Base-by-base conservation (phyloP, 2,329 filamentous ascomycete species). In the Chaetoscypha palmicola region DNA sequence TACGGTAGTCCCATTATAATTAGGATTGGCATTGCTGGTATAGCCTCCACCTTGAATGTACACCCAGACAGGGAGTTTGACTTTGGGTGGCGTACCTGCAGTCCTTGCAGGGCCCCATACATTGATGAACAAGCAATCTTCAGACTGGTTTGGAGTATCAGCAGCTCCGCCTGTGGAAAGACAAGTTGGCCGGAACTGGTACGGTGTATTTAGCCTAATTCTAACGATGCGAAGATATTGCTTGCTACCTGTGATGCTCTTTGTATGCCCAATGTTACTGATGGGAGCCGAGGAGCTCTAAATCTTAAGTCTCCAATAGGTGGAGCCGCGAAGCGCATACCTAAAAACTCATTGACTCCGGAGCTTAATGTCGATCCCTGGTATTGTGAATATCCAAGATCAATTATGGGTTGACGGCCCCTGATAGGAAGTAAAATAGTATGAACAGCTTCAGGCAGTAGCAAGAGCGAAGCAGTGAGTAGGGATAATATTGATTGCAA, bases 291-390 rank as follows among this genome's bases (percentile, higher is more conserved):
- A 0, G 86, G 83, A n/a, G 77, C 76, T 34, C 71, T 68, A 58
- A 88, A 90, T 16, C 86, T 73, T 46, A 86, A 59, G 3, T 73
- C 52, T 1, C 79, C 81, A 4, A 83, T 45, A 0, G 84, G 84
- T 4, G 83, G 70, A 3, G 81, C 77, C 2, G 83, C 85, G 65
- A 77, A 91, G 14, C 83, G 76, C 53, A 90, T 76, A 1, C 83
- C 85, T 5, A 86, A 70, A 79, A 82, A 90, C 62, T 82, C 73
- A 2, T 74, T 77, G 40, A 86, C 67, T 2, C 78, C 80, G 48
- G 74, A 73, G 0, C 62, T 51, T 1, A 74, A 65, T 1, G 66
- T 56, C 11, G 67, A 63, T 7, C 85, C 85, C 41, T 69, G 63
- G 56, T 88, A 87, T 26, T 69, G 72, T 24, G 79, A 73, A 58